Conservation (phyloP, 208 protist species). For the Wallacemonas sp. region DNA sequence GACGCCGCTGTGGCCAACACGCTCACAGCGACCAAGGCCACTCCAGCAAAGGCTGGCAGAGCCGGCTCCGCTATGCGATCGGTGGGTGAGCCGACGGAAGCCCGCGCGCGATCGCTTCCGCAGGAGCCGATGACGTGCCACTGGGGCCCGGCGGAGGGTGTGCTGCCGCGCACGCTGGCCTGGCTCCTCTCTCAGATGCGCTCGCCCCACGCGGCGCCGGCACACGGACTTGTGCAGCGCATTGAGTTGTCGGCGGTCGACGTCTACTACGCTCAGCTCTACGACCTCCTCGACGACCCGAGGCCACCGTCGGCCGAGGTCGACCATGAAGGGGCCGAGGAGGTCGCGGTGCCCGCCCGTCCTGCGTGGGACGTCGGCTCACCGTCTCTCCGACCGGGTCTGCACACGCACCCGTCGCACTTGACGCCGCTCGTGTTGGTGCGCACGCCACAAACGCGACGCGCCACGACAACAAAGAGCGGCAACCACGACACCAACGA, state of each 20-base stretch:
- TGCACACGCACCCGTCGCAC: neutral
- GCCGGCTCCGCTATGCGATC: no score
- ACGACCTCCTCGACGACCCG: conserved; percentile 34
- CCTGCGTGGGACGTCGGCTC: conserved; percentile 8
- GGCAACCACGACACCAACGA: neutral
- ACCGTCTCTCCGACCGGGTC: neutral
- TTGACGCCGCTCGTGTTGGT: neutral
- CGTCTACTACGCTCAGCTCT: conserved; percentile 46
- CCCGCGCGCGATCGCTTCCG: no score
- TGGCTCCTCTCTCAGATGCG: conserved; percentile 40
- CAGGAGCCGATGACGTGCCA: neutral
- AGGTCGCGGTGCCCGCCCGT: neutral
- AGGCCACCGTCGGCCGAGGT: neutral
- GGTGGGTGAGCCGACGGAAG: no score
- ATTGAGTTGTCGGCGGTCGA: conserved; percentile 42
- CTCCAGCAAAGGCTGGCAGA: no score
- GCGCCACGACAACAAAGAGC: neutral
- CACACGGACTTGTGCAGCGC: conserved; percentile 21
- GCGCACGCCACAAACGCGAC: neutral
- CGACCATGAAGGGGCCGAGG: neutral
- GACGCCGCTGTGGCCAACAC: neutral
- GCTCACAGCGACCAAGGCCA: no score
- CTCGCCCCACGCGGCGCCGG: neutral
- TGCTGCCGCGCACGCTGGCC: conserved; percentile 43
- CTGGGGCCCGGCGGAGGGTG: conserved; percentile 25